Conservation (phyloP, 1,284 basidiomycete species). For the Tremellales sp. region DNA sequence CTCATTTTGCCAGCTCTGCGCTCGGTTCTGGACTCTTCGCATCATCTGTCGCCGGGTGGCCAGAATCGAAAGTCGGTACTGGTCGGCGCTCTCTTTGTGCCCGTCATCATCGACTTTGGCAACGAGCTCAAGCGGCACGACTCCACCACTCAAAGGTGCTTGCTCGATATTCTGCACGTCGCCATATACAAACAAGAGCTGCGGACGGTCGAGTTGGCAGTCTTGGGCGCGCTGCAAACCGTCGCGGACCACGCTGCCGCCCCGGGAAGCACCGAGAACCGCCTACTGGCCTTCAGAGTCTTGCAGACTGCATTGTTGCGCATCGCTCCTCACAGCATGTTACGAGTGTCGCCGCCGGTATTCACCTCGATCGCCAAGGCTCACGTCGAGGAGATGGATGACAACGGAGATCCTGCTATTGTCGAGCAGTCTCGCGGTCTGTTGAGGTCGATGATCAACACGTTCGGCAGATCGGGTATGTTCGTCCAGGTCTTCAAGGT, state of each 20-base stretch:
- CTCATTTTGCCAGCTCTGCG: conserved; percentile 33
- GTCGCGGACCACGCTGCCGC: conserved; percentile 25
- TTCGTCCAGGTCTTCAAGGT: conserved; percentile 31
- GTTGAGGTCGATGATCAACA: not conserved
- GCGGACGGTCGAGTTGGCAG: conserved; percentile 27
- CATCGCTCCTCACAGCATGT: conserved; percentile 25
- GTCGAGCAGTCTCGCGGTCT: conserved; percentile 8
- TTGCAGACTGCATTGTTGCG: conserved; percentile 28
- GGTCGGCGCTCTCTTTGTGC: conserved; percentile 36
- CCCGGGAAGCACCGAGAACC: conserved; percentile 23
- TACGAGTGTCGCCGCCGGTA: conserved; percentile 20
- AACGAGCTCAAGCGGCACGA: conserved; percentile 21
- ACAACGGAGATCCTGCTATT: conserved; percentile 5
- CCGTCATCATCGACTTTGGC: conserved; percentile 31
- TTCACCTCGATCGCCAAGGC: not conserved
- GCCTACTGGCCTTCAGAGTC: conserved; percentile 29
- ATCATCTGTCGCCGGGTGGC: conserved; percentile 12
- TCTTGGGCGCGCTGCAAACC: conserved; percentile 23
- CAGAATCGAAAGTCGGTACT: conserved; percentile 23
- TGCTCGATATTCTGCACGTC: conserved; percentile 36
- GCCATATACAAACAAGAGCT: conserved; percentile 42
- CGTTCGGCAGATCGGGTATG: conserved; percentile 28
- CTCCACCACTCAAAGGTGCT: conserved; percentile 21
- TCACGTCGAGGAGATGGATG: not conserved
- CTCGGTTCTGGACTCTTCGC: conserved; percentile 29